Evolutionary conservation across 2,329 filamentous ascomycete genomes (phyloP), one percentile per base, ranked within the genome.

Genomic region (Cryphonectria naterciae): DNA sequence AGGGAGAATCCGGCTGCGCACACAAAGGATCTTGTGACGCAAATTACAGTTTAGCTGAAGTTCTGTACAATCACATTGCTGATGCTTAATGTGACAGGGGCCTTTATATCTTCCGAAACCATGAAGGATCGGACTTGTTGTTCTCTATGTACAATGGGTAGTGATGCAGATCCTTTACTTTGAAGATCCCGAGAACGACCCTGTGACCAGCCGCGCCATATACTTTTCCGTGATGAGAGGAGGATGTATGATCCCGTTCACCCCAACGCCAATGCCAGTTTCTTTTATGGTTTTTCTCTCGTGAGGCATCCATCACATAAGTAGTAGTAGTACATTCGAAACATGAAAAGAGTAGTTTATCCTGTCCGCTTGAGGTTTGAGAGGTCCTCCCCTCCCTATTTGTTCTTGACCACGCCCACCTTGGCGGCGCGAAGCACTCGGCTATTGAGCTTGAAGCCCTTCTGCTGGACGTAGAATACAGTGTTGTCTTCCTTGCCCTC

Each of bases 361-460:
- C 35, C 61, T 28, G 46, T 62, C 64, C 56, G 41, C 35, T 17
- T 28, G n/a, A 46, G 6, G 10, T 22, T 65, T 52, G 35, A 32
- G 49, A 32, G 25, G 35, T 39, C 49, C 25, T 37, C 49, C 35
- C 61, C 68, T 83, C 39, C 62, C 68, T 83, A 85, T 76, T 81
- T 80, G 84, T 96, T 97, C 88, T 96, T 97, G 75, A 97, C 95
- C 70, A 98, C 94, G 79, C 95, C 95, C 74, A 98, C 95, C 88
- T 98, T 97, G 79, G 95, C 94, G 74, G 95, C 94, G 81, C 96
- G 90, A 78, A 99, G 83, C 70, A 97, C 87, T 73, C 96, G 88
- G 72, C 95, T 95, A 80, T 99, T 98, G 74, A 98, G 89, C 83
- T 90, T 90, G 86, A 97, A 99, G 68, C 96, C 96, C 87, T 97